phyloP scores from a whole-genome alignment of 371 early-diverging fungal genomes.

The Gilbertella persicaria region DNA sequence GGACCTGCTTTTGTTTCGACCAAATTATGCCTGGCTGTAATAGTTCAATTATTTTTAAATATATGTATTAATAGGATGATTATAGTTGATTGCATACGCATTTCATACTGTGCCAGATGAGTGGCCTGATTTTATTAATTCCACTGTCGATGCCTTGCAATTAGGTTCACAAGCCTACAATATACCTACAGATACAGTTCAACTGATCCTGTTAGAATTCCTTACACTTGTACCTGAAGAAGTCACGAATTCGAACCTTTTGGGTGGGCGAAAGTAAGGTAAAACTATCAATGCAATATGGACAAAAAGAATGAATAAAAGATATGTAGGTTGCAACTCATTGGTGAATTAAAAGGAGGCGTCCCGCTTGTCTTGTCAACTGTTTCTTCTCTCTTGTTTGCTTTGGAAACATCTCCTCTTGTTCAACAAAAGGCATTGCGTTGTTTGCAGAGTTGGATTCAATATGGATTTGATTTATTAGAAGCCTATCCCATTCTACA shows the following conservation, averaged over 20 bases:
- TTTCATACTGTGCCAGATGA: constrained; percentile 61
- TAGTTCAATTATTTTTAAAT: constrained; percentile 5
- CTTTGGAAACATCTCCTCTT: neutral
- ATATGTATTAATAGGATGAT: neutral
- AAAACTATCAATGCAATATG: too few relatives aligned
- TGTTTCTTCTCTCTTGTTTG: constrained; percentile 25
- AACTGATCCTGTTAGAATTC: constrained; percentile 66
- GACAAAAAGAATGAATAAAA: neutral
- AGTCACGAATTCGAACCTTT: constrained; percentile 58
- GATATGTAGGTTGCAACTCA: constrained; percentile 36
- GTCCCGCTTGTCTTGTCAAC: constrained; percentile 50
- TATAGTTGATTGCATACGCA: constrained; percentile 68
- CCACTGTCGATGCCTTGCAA: constrained; percentile 51
- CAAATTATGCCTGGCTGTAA: constrained; percentile 75
- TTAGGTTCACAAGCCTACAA: constrained; percentile 37
- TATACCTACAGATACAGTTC: constrained; percentile 32
- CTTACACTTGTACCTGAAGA: constrained; percentile 81
- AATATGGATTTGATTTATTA: constrained; percentile 62
- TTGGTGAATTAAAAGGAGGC: constrained; percentile 51
- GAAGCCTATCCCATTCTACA: constrained; percentile 51
- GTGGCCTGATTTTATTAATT: constrained; percentile 66
- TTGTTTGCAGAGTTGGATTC: constrained; percentile 67
- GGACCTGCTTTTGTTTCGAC: constrained; percentile 72
- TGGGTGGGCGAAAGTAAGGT: constrained; percentile 51
- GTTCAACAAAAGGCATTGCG: constrained; percentile 51